These are phyloP conservation scores for Nannochloropsis gaditana DNA, from an alignment of 108 stramenopile species.

Conservation along the genomic window DNA sequence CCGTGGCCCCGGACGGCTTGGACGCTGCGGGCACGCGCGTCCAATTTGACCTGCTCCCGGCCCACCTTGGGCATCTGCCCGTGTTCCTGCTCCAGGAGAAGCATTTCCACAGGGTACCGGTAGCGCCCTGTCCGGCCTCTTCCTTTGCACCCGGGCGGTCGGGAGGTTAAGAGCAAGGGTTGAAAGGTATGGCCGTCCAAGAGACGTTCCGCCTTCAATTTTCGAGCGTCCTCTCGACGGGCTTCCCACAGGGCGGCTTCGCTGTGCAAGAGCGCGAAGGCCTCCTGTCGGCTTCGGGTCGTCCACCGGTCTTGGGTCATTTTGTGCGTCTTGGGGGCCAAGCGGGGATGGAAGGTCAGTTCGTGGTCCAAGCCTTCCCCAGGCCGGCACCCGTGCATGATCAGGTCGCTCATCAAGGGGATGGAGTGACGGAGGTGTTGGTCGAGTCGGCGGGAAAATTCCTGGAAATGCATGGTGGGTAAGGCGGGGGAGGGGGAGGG, in stretches of 20 bases:
- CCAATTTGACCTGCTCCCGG: background rate
- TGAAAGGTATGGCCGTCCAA: conserved; percentile 15
- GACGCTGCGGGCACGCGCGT: background rate
- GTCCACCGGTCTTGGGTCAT: background rate
- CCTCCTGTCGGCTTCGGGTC: background rate
- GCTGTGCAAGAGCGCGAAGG: background rate
- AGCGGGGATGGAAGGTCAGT: background rate
- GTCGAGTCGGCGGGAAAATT: background rate
- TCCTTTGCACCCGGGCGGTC: no score
- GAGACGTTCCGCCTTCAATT: background rate
- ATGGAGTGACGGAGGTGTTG: background rate
- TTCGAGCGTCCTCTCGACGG: background rate
- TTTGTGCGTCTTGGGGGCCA: background rate
- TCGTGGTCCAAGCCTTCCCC: background rate
- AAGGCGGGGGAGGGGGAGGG: background rate
- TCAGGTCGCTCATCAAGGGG: background rate
- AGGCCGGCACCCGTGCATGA: background rate
- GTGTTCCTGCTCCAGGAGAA: background rate
- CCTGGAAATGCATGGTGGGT: background rate
- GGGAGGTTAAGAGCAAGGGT: background rate
- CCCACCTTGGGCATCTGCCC: background rate
- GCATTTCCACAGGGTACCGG: background rate
- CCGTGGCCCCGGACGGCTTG: background rate
- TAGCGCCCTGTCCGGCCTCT: no score
- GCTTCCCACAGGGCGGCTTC: background rate